Base-by-base conservation (phyloP, 805 yeast species). In the Myxozyma neglecta region DNA sequence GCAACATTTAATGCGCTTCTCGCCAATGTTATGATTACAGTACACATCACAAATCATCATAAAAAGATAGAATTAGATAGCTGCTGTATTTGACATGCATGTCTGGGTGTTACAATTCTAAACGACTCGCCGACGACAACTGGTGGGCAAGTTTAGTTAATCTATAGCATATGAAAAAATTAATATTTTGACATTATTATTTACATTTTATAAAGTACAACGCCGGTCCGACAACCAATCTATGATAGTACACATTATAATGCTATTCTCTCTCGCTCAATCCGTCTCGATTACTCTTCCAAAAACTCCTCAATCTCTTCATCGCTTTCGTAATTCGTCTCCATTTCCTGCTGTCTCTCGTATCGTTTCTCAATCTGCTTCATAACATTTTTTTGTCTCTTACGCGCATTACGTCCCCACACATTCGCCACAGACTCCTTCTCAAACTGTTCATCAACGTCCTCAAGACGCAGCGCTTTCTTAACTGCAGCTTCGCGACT, bases 241-340 rank as follows among this genome's bases (percentile, higher is more conserved):
- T n/a, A 4, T n/a, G 14, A 39, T 39, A 39, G 16, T 39, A 14
- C 29, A 24, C 8, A 48, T n/a, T 20, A 93, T 85, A 93, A 92
- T 24, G 29, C 29, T 24, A 3, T 24, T 24, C 29, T 24, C 29
- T 24, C 29, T 24, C 29, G 2, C 29, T 24, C 29, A 5, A 2
- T 24, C 4, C 29, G 29, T 24, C 29, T 24, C 29, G 92, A 93
- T 62, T 93, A 93, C 76, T 93, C 82, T 68, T 65, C 44, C 60
- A 61, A 55, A 39, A 59, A 61, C 39, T 59, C 61, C 10, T 52
- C 61, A 24, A 57, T 57, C 40, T 57, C 61, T 36, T 57, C 24
- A 34, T 57, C 61, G 18, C 69, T 67, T 24, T 68, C 70, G 20
- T 58, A 57, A 13, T 57, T 63, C 14, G 45, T 44, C 20, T 68